These are phyloP conservation scores for Tagetes patula DNA, from an alignment of 129 eudicot genomes.

Conservation along the genomic window DNA sequence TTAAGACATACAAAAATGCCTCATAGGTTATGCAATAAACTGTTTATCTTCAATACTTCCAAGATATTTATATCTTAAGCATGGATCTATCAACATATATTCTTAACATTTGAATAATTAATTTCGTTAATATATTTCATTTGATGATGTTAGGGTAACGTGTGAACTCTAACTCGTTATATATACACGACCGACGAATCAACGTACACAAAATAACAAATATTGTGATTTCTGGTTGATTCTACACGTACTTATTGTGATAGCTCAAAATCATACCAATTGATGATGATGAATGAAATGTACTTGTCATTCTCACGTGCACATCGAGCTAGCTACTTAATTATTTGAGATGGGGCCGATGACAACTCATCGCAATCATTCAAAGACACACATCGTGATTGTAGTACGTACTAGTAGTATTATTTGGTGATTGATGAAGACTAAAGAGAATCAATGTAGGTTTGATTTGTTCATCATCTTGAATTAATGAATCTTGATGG, in stretches of 20 bases:
- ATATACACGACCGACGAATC: not conserved
- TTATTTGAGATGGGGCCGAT: slow-evolving; percentile 22
- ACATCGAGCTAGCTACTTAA: slow-evolving; percentile 7
- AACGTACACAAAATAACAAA: not conserved
- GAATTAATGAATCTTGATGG: slow-evolving; percentile 10
- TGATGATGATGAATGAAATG: slow-evolving; percentile 8
- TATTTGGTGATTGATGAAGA: slow-evolving; percentile 32
- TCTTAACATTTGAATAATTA: no score
- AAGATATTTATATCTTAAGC: not conserved
- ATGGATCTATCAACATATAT: not conserved
- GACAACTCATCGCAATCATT: slow-evolving; percentile 34
- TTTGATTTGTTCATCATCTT: slow-evolving; percentile 17
- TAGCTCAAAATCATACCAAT: not conserved
- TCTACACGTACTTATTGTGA: not conserved
- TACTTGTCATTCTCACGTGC: slow-evolving; percentile 31
- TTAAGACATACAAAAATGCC: no score
- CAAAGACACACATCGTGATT: slow-evolving; percentile 13
- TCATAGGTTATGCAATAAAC: no score
- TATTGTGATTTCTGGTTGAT: not conserved
- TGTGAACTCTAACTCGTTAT: no score
- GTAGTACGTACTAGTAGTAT: not conserved
- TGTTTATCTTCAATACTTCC: no score
- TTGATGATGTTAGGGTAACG: no score
- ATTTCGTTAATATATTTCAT: not conserved
- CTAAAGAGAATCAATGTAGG: slow-evolving; percentile 35